Conservation (phyloP, 2,329 filamentous ascomycete genomes). For the Claviceps africana region DNA sequence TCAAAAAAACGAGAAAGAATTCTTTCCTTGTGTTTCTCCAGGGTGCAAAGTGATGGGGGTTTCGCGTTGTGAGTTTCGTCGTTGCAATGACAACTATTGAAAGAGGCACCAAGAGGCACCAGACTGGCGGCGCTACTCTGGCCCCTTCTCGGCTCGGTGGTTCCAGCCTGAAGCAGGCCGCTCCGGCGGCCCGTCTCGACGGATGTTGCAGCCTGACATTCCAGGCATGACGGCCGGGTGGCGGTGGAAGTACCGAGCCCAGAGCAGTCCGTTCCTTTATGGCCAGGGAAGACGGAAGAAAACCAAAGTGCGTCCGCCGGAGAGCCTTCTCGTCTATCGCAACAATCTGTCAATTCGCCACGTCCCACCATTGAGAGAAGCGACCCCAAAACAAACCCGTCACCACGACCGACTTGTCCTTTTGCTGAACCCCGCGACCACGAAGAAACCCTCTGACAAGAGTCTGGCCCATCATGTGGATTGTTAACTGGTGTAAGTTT, state of each 20-base stretch:
- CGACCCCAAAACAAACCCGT: constrained; percentile 4
- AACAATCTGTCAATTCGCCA: constrained; percentile 4
- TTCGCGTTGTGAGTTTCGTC: neutral
- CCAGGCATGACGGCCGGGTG: constrained; percentile 8
- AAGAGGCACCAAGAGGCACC: neutral
- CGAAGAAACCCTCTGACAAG: constrained; percentile 3
- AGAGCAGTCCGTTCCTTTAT: neutral
- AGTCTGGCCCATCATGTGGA: constrained; percentile 55
- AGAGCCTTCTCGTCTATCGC: neutral
- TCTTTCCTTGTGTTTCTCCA: neutral
- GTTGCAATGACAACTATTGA: neutral
- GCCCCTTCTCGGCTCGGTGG: neutral
- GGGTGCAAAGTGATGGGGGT: too few relatives aligned
- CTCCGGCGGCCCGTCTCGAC: neutral
- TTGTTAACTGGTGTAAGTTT: constrained; percentile 83
- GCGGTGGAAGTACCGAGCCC: neutral
- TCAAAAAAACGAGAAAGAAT: too few relatives aligned
- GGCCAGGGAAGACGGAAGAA: neutral
- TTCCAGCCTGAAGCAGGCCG: neutral
- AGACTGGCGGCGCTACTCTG: neutral
- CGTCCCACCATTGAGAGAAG: constrained; percentile 4
- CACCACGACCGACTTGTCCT: constrained; percentile 8
- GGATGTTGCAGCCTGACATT: constrained; percentile 10
- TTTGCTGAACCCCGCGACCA: constrained; percentile 10
- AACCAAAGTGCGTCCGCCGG: neutral